Percentiles rank a stretch among this genome's conserved stretches.
Conservation (phyloP, 2,329 filamentous ascomycete genomes). For the Scopulariopsis brevicaulis region DNA sequence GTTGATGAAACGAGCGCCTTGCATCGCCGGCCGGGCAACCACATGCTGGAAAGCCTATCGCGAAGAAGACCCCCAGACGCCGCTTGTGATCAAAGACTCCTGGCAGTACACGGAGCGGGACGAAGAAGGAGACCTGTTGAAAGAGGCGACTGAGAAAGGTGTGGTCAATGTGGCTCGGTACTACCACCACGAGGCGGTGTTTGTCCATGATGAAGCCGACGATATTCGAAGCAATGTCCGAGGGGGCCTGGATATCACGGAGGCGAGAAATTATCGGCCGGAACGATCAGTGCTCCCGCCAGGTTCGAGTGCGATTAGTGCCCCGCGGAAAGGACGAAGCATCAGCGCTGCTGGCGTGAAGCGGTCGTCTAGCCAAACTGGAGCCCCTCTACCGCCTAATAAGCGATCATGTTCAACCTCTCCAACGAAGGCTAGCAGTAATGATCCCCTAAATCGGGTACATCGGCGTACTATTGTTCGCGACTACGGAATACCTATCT, state of each 20-base stretch:
- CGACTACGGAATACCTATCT: slow-evolving; percentile 28
- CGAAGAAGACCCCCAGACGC: slow-evolving; percentile 16
- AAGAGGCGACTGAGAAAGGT: slow-evolving; percentile 19
- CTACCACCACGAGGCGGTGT: too few relatives aligned
- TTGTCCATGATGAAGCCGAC: too few relatives aligned
- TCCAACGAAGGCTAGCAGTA: slow-evolving; percentile 13
- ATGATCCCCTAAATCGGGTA: slow-evolving; percentile 20
- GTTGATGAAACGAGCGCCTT: slow-evolving; percentile 19
- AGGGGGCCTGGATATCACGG: slow-evolving; percentile 21
- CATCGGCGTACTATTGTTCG: slow-evolving; percentile 26
- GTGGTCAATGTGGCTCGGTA: too few relatives aligned
- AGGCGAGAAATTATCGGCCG: slow-evolving; percentile 19
- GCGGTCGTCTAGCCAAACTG: slow-evolving; percentile 15
- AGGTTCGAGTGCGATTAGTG: slow-evolving; percentile 5
- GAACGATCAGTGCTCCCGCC: slow-evolving; percentile 5
- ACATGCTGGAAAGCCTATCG: slow-evolving; percentile 31
- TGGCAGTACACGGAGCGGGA: slow-evolving; percentile 28
- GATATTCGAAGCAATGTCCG: too few relatives aligned
- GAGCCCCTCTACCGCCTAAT: slow-evolving; percentile 12
- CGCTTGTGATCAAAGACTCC: slow-evolving; percentile 32
- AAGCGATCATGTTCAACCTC: slow-evolving; percentile 19
- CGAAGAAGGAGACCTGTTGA: slow-evolving; percentile 27
- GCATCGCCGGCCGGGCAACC: slow-evolving; percentile 25
- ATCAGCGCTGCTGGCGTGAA: slow-evolving; percentile 13
- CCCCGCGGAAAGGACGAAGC: slow-evolving; percentile 11